These are phyloP conservation scores for Paraconiothyrium sp. DNA, from an alignment of 2,329 filamentous ascomycete genomes.

Conservation along the genomic window DNA sequence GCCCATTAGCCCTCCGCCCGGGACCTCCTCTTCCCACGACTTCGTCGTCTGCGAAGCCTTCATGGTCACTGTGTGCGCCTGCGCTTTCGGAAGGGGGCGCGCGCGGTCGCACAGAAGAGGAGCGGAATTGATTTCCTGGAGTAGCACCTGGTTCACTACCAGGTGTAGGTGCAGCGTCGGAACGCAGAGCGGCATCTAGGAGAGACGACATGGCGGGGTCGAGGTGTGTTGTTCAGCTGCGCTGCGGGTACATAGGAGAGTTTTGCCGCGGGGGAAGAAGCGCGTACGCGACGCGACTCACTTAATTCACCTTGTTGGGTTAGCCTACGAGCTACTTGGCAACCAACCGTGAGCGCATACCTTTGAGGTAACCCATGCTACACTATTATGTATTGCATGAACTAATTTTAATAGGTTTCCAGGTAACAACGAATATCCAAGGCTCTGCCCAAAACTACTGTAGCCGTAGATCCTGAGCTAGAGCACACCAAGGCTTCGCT, in stretches of 20 bases:
- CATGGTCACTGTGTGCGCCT: slow-evolving; percentile 64
- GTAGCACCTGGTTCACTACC: slow-evolving; percentile 48
- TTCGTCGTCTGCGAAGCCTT: slow-evolving; percentile 70
- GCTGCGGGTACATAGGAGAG: slow-evolving; percentile 20
- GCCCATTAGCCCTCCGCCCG: slow-evolving; percentile 49
- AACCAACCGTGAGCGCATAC: background rate
- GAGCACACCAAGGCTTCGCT: too few relatives aligned
- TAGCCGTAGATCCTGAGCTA: too few relatives aligned
- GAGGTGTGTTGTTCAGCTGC: slow-evolving; percentile 18
- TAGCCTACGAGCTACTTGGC: slow-evolving; percentile 3
- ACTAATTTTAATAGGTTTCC: too few relatives aligned
- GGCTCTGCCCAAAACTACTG: too few relatives aligned
- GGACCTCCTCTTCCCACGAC: slow-evolving; percentile 63
- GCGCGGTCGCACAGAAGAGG: slow-evolving; percentile 65
- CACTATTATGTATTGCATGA: too few relatives aligned
- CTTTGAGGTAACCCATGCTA: background rate
- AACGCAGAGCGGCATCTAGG: slow-evolving; percentile 60
- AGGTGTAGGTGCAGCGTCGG: slow-evolving; percentile 54
- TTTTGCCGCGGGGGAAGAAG: slow-evolving; percentile 21
- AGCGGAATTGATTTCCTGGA: slow-evolving; percentile 52
- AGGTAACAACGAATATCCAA: too few relatives aligned
- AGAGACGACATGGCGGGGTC: slow-evolving; percentile 60
- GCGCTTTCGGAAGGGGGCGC: slow-evolving; percentile 62
- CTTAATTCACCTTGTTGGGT: slow-evolving; percentile 11
- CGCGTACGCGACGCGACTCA: slow-evolving; percentile 18